Base-by-base conservation (phyloP, 352 stramenopile genomes). In the Globisporangium cederbergense region DNA sequence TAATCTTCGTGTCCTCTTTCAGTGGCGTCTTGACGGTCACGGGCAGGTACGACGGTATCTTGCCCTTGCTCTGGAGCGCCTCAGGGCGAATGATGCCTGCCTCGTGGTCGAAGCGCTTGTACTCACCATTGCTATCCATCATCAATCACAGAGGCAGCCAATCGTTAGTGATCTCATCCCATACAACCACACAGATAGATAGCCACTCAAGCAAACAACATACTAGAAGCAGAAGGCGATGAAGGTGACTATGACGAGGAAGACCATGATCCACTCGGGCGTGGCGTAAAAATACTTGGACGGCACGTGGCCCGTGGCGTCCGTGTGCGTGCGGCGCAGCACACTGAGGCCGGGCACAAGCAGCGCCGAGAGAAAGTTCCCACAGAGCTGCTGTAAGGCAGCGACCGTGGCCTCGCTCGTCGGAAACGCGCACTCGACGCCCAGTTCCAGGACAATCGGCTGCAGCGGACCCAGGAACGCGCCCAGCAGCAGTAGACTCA, bases 381-480 rank as follows among this genome's bases (percentile, higher is more conserved):
- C 83, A 64, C 79, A 91, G 52, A 93, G 79, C 45, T 93, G 83
- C 45, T 91, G 81, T 0, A 93, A 71, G 20, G 83, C 83, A 20
- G 83, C 83, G 49, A 93, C 83, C 0, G 83, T 91, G 6, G 83
- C 80, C 54, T 90, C 83, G 47, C 81, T 93, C 3, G 83, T 93
- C 9, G 83, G 83, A 51, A 86, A 88, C 3, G 83, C 74, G 22
- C 83, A 93, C 51, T 93, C 83, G 13, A 91, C 83, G 14, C 82
- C 82, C 0, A 92, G 66, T 42, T 92, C 81, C 4, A 92, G 67
- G 18, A 83, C 78, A 54, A 92, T 85, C 2, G 83, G 83, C 46
- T 92, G 83, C 18, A 90, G 59, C 4, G 83, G 83, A 3, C 83
- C 83, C 0, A 92, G 68, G 32, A 86, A 83, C 2, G 75, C 75